Percentiles rank a stretch among this genome's conserved stretches.
These are phyloP conservation scores for Sarocladium strictum DNA, from an alignment of 2,329 filamentous ascomycete species.

Conservation along the genomic window DNA sequence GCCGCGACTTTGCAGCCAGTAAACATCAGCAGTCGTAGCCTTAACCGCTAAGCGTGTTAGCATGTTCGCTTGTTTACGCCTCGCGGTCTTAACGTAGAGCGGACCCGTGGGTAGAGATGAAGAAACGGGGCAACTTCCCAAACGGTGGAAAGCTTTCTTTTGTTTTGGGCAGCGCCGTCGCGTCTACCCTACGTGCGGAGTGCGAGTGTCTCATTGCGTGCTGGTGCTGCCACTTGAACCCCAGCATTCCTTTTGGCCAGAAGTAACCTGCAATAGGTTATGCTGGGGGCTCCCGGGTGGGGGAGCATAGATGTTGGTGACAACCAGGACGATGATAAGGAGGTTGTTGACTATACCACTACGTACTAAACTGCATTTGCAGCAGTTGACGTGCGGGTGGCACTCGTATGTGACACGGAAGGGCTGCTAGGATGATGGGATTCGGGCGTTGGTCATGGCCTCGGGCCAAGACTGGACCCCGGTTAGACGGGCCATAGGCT, in stretches of 20 bases:
- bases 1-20: background rate
- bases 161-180: background rate
- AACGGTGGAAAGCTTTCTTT: constrained; percentile 7
- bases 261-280: background rate
- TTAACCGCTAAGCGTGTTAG: background rate
- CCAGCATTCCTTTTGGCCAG: background rate
- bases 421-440: constrained; percentile 2
- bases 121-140: constrained; percentile 9
- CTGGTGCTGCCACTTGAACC: background rate
- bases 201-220: background rate
- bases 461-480: constrained; percentile 5
- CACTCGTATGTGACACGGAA: background rate
- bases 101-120: background rate
- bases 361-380: background rate
- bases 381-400: background rate
- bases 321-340: too few relatives aligned
- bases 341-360: too few relatives aligned
- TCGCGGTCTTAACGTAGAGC: background rate
- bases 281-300: background rate
- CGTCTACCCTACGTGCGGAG: background rate
- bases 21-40: background rate
- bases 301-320: too few relatives aligned
- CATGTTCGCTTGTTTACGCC: background rate
- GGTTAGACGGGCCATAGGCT: background rate
- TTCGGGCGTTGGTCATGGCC: constrained; percentile 4